Percentiles rank a stretch among this genome's conserved stretches.
These are phyloP conservation scores for Plantago elongata DNA, from an alignment of 257 asterid genomes.

Conservation along the genomic window DNA sequence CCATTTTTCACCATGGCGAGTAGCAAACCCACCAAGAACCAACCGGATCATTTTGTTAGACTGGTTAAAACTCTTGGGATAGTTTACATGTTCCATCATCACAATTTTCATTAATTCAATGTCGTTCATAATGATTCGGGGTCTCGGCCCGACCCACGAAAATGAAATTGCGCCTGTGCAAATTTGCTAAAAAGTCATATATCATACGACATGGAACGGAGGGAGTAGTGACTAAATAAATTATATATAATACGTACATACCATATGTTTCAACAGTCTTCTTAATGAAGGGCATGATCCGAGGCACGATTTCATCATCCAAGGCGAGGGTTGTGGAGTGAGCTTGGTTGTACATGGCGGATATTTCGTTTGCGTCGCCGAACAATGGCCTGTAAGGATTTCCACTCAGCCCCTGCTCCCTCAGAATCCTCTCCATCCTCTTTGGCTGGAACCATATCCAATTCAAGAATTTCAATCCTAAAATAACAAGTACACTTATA, in stretches of 20 bases:
- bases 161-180: conserved; percentile 16
- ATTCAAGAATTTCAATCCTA: conserved; percentile 16
- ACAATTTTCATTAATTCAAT: conserved; percentile 6
- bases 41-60: not conserved
- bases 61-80: conserved; percentile 10
- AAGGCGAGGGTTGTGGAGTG: conserved; percentile 22
- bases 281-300: not conserved
- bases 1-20: conserved; percentile 9
- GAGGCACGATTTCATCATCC: not conserved
- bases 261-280: not conserved
- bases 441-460: conserved; percentile 39
- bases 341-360: conserved; percentile 23
- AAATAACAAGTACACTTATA: not conserved
- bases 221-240: too few relatives aligned
- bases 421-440: conserved; percentile 32
- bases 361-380: conserved; percentile 39
- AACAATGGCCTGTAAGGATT: conserved; percentile 28
- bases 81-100: conserved; percentile 3
- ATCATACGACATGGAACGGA: too few relatives aligned
- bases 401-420: conserved; percentile 35
- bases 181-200: too few relatives aligned
- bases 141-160: conserved; percentile 20
- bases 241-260: not conserved
- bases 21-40: conserved; percentile 11
- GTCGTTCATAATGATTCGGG: conserved; percentile 11